Base-by-base conservation (phyloP, 805 yeast genomes). In the Suhomyces pyralidae region DNA sequence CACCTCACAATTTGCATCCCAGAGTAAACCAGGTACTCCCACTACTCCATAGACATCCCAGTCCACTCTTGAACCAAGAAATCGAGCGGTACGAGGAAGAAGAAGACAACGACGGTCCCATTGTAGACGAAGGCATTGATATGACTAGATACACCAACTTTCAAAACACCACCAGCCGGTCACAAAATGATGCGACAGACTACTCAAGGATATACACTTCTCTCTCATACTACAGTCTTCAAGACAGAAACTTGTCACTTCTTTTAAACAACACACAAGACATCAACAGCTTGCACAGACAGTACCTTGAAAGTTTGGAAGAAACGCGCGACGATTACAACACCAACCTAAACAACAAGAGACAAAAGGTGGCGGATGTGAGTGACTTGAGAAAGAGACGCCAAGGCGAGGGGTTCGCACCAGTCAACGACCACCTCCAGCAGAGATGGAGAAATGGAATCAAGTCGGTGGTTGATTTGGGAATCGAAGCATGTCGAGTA, bases 371-470 rank as follows among this genome's bases (percentile, higher is more conserved):
- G 7, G 79, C 78, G 5, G 80, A 76, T 5, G 51, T 81, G 14
- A 73, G 78, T 45, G 55, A 49, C 10, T 67, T 66, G 22, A 64
- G 90, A 22, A 73, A 77, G 55, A 63, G 62, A 30, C 60, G 74
- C 46, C 84, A 83, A 63, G 28, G 58, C 3, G 61, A 61, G 14
- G 57, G 56, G 48, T 50, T 54, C 52, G 68, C 70, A 55, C 81
- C 83, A 0, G 70, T 74, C 24, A 62, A 77, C 51, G 75, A 73
- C 30, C 78, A 78, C 52, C 66, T 81, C 50, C 63, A 68, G n/a
- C 68, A 72, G 8, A 68, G 80, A 58, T 82, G 88, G 86, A 69
- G 66, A 44, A 80, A 79, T 7, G 79, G 77, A 24, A 63, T 83
- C 25, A 69, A 71, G 51, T 58, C 67, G 7, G 64, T 70, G 48